These are phyloP conservation scores for Magnusiomyces fungicola DNA, from an alignment of 1,139 yeast genomes.

Conservation along the genomic window DNA sequence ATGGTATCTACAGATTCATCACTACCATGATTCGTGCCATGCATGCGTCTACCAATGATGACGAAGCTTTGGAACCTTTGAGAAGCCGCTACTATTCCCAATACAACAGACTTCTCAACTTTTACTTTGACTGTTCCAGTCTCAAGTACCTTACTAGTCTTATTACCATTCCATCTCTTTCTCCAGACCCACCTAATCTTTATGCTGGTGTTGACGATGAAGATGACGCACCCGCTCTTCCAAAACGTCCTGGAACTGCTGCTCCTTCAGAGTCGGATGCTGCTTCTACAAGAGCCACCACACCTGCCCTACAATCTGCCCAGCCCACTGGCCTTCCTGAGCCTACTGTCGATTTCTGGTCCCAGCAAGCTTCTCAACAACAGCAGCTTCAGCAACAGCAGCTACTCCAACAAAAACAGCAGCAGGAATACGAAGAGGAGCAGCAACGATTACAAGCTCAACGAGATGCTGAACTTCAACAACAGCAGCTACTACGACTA, in stretches of 20 bases:
- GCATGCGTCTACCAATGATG: slow-evolving; percentile 68
- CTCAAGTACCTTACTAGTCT: slow-evolving; percentile 76
- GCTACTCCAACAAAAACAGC: slow-evolving; percentile 36
- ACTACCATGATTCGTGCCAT: slow-evolving; percentile 89
- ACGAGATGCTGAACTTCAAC: slow-evolving; percentile 41
- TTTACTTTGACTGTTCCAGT: slow-evolving; percentile 85
- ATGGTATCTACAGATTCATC: slow-evolving; percentile 84
- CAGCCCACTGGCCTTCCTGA: slow-evolving; percentile 29
- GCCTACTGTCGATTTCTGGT: slow-evolving; percentile 43
- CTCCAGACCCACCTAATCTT: slow-evolving; percentile 63
- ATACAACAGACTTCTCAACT: slow-evolving; percentile 70
- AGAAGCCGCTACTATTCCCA: slow-evolving; percentile 70
- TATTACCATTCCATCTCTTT: slow-evolving; percentile 78
- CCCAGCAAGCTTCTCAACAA: slow-evolving; percentile 35
- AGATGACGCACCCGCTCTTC: slow-evolving; percentile 37
- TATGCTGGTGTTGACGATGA: slow-evolving; percentile 39
- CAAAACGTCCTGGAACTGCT: slow-evolving; percentile 39
- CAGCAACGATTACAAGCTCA: slow-evolving; percentile 46
- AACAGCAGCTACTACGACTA: slow-evolving; percentile 38
- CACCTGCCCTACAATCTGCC: slow-evolving; percentile 44
- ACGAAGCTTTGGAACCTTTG: slow-evolving; percentile 71
- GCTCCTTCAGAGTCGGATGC: slow-evolving; percentile 19
- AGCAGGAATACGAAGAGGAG: slow-evolving; percentile 41
- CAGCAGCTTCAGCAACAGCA: slow-evolving; percentile 33
- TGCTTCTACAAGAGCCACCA: slow-evolving; percentile 35